A percentile compares a stretch with the other conserved stretches of the same genome.
Evolutionary conservation across 768 basidiomycete genomes (phyloP).

Genomic region (Auricularia heimuer): DNA sequence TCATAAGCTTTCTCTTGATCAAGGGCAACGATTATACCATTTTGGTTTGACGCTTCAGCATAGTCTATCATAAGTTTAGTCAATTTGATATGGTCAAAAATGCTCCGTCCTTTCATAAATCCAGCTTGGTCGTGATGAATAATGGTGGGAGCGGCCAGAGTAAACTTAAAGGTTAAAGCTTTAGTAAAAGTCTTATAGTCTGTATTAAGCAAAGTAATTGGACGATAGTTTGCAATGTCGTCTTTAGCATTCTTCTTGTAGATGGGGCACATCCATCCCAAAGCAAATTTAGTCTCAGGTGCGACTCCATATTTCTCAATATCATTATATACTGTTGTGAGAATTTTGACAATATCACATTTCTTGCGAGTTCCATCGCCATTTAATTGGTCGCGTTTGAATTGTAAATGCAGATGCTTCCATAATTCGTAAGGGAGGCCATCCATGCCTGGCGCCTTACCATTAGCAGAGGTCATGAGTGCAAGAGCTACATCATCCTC

Average conservation of each 20-base stretch:
- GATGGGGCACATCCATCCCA: conserved; percentile 28
- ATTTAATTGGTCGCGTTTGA: neutral
- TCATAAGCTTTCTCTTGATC: conserved; percentile 16
- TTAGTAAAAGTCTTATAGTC: conserved; percentile 27
- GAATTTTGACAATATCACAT: neutral
- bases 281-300: conserved; percentile 10
- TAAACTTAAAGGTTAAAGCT: conserved; percentile 14
- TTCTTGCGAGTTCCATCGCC: neutral
- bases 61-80: conserved; percentile 12
- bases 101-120: conserved; percentile 23
- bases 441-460: neutral
- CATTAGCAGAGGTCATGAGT: neutral
- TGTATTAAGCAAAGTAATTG: conserved; percentile 18
- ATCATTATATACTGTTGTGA: conserved; percentile 38
- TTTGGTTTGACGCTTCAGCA: conserved; percentile 9
- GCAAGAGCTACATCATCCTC: neutral
- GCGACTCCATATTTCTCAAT: conserved; percentile 20
- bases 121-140: conserved; percentile 31
- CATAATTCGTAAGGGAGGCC: neutral
- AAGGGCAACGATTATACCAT: conserved; percentile 11
- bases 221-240: conserved; percentile 13
- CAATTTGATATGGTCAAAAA: conserved; percentile 25
- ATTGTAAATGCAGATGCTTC: neutral
- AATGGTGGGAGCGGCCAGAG: conserved; percentile 5
- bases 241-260: conserved; percentile 28